Conservation (phyloP, 2,329 filamentous ascomycete genomes). For the Aspergillus costaricaensis region DNA sequence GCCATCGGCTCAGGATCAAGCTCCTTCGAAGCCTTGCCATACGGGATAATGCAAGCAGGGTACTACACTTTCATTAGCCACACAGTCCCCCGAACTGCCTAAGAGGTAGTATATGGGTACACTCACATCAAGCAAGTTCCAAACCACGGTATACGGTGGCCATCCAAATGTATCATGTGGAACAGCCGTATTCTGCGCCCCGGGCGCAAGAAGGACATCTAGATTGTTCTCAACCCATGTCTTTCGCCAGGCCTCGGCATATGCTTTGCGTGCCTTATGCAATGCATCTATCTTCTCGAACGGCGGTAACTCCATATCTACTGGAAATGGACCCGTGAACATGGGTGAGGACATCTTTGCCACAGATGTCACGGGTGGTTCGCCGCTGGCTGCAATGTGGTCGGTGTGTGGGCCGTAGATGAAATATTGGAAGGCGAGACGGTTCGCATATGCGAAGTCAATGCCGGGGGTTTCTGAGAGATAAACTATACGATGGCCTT, state of each 20-base stretch:
- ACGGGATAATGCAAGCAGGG: slow-evolving; percentile 54
- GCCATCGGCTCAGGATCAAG: slow-evolving; percentile 37
- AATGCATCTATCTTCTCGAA: background rate
- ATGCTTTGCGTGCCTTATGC: background rate
- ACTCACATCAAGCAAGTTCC: background rate
- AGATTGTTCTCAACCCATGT: slow-evolving; percentile 47
- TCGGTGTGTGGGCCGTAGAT: background rate
- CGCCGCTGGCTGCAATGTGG: background rate
- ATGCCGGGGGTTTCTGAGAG: background rate
- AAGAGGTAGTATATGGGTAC: background rate
- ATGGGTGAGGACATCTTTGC: background rate
- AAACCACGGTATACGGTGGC: slow-evolving; percentile 8
- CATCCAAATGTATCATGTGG: slow-evolving; percentile 48
- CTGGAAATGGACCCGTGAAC: background rate
- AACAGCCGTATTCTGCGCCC: slow-evolving; percentile 53
- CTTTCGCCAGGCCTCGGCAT: slow-evolving; percentile 27
- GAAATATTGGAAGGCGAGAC: background rate
- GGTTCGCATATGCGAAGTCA: background rate
- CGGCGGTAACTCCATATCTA: background rate
- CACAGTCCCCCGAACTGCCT: no score
- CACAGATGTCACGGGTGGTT: background rate
- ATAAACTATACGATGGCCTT: slow-evolving; percentile 48
- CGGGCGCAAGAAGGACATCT: slow-evolving; percentile 52
- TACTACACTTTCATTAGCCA: slow-evolving; percentile 39
- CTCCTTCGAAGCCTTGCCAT: slow-evolving; percentile 44